These are phyloP conservation scores for Naegleria fowleri DNA, from an alignment of 208 protist genomes.

Conservation along the genomic window DNA sequence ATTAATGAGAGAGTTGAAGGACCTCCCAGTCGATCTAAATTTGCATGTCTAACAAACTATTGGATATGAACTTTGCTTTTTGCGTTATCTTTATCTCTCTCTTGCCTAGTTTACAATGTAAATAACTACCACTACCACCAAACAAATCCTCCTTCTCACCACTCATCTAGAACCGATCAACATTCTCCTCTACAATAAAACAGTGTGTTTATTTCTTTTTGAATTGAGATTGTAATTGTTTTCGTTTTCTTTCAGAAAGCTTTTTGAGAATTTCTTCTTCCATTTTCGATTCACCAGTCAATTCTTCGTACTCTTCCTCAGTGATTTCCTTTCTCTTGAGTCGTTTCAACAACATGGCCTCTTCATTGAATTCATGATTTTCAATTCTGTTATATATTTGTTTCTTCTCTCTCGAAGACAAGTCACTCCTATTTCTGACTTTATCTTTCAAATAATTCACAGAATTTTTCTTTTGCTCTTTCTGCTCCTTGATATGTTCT, in stretches of 20 bases:
- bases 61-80: too few relatives aligned
- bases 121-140: neutral
- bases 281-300: conserved; percentile 2
- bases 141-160: neutral
- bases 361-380: conserved; percentile 20
- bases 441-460: neutral
- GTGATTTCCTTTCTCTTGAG: conserved; percentile 16
- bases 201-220: neutral
- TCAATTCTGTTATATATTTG: neutral
- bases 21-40: neutral
- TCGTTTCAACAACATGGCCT: neutral
- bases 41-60: too few relatives aligned
- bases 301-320: neutral
- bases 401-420: neutral
- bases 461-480: neutral
- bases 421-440: neutral
- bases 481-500: neutral
- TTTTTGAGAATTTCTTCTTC: neutral
- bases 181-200: neutral
- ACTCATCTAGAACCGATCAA: neutral
- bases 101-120: too few relatives aligned
- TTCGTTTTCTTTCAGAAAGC: neutral
- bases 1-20: neutral
- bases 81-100: too few relatives aligned
- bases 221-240: neutral